Evolutionary conservation across 2,329 filamentous ascomycete species (phyloP).

Genomic region (Cryphonectria carpinicola): DNA sequence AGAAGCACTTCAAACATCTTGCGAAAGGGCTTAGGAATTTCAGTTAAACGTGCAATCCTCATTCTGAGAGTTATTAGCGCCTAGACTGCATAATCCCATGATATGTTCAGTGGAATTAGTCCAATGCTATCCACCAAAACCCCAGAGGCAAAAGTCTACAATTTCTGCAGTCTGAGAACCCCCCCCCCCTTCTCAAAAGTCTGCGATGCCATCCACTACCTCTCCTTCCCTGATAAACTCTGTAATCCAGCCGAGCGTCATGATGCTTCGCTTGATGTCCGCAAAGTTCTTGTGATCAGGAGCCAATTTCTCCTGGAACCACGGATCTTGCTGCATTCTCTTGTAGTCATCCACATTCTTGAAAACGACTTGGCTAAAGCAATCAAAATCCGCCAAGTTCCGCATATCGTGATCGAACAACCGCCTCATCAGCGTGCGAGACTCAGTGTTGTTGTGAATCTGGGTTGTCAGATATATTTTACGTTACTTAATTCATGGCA

Average conservation of each 20-base stretch:
- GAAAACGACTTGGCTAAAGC: conserved; percentile 54
- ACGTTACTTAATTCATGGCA: not conserved
- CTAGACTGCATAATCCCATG: too few species aligned
- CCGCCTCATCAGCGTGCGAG: conserved; percentile 44
- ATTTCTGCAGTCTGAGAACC: not conserved
- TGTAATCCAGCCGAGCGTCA: conserved; percentile 52
- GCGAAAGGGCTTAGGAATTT: too few species aligned
- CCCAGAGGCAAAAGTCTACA: not conserved
- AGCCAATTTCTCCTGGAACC: conserved; percentile 49
- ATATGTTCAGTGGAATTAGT: too few species aligned
- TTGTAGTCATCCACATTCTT: conserved; percentile 49
- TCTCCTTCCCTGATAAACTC: conserved; percentile 46
- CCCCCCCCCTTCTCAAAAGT: not conserved
- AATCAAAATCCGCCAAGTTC: conserved; percentile 55
- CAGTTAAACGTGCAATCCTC: too few species aligned
- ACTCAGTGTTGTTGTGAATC: conserved; percentile 46
- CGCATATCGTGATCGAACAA: conserved; percentile 51
- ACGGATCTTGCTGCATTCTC: conserved; percentile 52
- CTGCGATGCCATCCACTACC: conserved; percentile 31
- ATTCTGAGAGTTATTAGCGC: too few species aligned
- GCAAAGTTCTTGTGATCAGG: conserved; percentile 54
- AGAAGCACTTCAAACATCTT: too few species aligned
- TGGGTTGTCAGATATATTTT: conserved; percentile 30
- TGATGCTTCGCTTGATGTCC: conserved; percentile 51
- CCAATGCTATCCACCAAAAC: not conserved